Percentiles rank a stretch among this genome's conserved stretches.
phyloP scores from a whole-genome alignment of 805 yeast species.

The Kodamaea nitidulidarum region DNA sequence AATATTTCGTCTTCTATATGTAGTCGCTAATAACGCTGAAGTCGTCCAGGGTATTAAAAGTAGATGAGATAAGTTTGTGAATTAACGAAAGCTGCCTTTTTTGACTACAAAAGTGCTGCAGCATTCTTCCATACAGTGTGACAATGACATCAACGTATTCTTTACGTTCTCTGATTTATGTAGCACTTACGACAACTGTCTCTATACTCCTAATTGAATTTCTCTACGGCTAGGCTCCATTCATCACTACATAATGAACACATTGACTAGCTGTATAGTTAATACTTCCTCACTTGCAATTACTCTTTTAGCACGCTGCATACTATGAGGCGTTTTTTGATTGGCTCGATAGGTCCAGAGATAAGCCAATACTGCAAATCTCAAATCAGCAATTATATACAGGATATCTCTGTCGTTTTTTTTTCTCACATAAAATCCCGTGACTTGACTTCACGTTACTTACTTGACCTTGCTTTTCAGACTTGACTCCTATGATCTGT shows the following conservation, averaged over 20 bases:
- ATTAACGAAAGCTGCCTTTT: neutral
- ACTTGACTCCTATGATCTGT: too few species aligned
- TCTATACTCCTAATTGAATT: too few species aligned
- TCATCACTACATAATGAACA: too few species aligned
- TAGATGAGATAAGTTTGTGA: neutral
- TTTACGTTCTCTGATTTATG: too few species aligned
- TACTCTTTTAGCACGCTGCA: constrained; percentile 1
- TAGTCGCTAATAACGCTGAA: neutral
- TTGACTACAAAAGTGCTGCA: neutral
- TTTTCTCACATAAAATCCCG: too few species aligned
- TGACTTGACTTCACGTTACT: too few species aligned
- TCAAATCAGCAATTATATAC: neutral
- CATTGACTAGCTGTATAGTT: too few species aligned
- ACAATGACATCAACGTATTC: too few species aligned
- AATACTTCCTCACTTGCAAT: neutral
- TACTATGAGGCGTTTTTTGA: constrained; percentile 6
- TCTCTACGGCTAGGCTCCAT: too few species aligned
- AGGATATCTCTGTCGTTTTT: too few species aligned
- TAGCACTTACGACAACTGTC: too few species aligned
- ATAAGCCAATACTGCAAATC: neutral
- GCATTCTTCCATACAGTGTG: neutral
- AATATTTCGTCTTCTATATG: neutral
- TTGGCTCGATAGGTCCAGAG: constrained; percentile 9
- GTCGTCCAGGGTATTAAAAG: neutral
- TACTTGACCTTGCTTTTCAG: too few species aligned